Conservation (phyloP, 2,329 filamentous ascomycete species). For the Stylonectria norvegica region DNA sequence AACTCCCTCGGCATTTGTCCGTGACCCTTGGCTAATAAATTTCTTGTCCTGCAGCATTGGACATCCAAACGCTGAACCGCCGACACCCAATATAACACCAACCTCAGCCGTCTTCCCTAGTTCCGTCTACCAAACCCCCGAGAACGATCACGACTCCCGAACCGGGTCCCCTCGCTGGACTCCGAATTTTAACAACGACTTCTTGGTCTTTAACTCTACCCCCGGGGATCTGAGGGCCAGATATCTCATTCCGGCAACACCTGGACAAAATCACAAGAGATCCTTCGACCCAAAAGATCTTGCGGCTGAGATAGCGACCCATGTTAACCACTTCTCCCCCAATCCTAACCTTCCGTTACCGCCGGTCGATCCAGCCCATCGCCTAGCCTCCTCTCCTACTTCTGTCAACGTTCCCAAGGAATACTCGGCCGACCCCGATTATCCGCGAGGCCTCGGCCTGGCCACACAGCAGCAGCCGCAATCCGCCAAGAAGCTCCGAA, state of each 20-base stretch:
- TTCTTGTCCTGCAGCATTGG: conserved; percentile 50
- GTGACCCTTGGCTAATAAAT: conserved; percentile 35
- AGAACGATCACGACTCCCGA: conserved; percentile 44
- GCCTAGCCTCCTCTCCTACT: conserved; percentile 56
- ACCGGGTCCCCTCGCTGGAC: conserved; percentile 54
- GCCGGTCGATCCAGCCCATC: conserved; percentile 57
- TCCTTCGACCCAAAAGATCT: conserved; percentile 49
- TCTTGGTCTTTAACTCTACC: conserved; percentile 63
- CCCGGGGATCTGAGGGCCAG: conserved; percentile 54
- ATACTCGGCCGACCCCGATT: conserved; percentile 28
- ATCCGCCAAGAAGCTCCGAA: conserved; percentile 44
- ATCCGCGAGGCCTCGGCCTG: conserved; percentile 27
- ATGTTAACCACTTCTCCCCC: conserved; percentile 60
- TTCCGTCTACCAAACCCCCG: conserved; percentile 56
- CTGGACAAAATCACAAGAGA: conserved; percentile 46
- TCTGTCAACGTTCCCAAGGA: conserved; percentile 35
- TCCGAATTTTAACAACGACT: conserved; percentile 61
- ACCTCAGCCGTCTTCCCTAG: conserved; percentile 52
- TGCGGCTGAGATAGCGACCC: conserved; percentile 52
- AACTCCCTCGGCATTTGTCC: conserved; percentile 10
- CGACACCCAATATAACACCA: conserved; percentile 57
- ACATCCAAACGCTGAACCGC: conserved; percentile 59
- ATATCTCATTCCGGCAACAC: conserved; percentile 45
- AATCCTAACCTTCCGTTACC: conserved; percentile 52
- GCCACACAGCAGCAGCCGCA: conserved; percentile 26